Conservation (phyloP, 768 basidiomycete genomes). For the Trametopsis cervina region DNA sequence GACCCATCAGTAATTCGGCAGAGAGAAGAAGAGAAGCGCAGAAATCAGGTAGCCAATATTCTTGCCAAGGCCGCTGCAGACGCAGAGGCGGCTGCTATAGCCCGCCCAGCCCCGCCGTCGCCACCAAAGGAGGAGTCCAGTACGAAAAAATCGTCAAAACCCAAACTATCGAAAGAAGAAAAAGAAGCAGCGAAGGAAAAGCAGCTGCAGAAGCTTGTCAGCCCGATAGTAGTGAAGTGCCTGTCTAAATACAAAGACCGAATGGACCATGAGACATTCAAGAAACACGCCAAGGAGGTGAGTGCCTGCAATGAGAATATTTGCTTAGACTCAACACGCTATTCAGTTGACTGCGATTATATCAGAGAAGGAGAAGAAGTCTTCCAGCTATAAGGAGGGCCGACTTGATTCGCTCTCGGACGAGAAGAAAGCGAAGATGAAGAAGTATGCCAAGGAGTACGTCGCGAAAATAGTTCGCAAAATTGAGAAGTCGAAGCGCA, state of each 20-base stretch:
- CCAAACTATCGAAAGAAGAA: conserved; percentile 47
- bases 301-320: too few relatives aligned
- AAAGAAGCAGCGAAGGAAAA: conserved; percentile 76
- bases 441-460: conserved; percentile 90
- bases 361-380: conserved; percentile 94
- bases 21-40: conserved; percentile 17
- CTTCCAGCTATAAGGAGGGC: conserved; percentile 65
- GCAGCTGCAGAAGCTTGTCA: conserved; percentile 72
- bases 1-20: too few relatives aligned
- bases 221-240: conserved; percentile 82
- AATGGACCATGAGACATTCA: conserved; percentile 79
- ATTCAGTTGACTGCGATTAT: conserved; percentile 82
- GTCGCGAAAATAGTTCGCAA: conserved; percentile 72
- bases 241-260: conserved; percentile 85
- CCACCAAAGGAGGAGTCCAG: conserved; percentile 21
- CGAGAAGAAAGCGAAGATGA: conserved; percentile 85
- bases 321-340: neutral
- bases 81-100: conserved; percentile 23
- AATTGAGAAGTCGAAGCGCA: conserved; percentile 41
- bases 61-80: conserved; percentile 15
- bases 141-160: conserved; percentile 20
- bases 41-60: conserved; percentile 13
- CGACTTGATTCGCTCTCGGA: conserved; percentile 73
- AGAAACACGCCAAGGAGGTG: conserved; percentile 94
- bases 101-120: conserved; percentile 21